Evolutionary conservation across 306 rosid species (phyloP), one percentile per base, ranked within the genome.

Genomic region (Dicorynia guianensis): DNA sequence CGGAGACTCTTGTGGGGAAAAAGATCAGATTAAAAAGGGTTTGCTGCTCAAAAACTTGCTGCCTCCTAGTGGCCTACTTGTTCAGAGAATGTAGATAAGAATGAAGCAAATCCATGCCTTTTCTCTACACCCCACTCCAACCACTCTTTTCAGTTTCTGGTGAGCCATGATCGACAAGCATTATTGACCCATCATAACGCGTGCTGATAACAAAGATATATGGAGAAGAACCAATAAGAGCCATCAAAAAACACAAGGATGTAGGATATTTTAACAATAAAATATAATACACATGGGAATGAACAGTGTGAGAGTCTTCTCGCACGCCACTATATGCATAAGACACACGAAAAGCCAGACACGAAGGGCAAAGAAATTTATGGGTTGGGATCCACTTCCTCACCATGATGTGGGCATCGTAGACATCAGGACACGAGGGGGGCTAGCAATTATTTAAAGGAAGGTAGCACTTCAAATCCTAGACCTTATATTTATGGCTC

Each of bases 21-120:
- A 50, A 62, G 60, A 63, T 50, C 5, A 11, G 4, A 50, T 18
- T 67, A 18, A 57, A 36, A 59, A 5, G 54, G 49, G 25, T 13
- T 48, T 47, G 69, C 69, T 79, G 79, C 69, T 64, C 42, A 39
- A 58, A 66, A 73, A 79, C 25, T 66, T 52, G 72, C 61, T 20
- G 72, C 60, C 58, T 44, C 5, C 20, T 42, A 2, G 14, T 7
- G 50, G 48, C 76, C 63, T 66, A 66, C 75, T 73, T 67, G 80
- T 67, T 58, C 75, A 79, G 75, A 73, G 71, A 67, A 50, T 49
- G 75, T 44, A 73, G 55, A 69, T 14, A 59, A 20, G 13, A 59
- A 47, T 47, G 44, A 36, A 33, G 64, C 71, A 74, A 17, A 67
- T n/a, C 74, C 55, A 35, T 39, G 62, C 68, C 19, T 57, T 17